phyloP scores from a whole-genome alignment of 2,329 filamentous ascomycete species.

The Aspergillus pseudoterreus region DNA sequence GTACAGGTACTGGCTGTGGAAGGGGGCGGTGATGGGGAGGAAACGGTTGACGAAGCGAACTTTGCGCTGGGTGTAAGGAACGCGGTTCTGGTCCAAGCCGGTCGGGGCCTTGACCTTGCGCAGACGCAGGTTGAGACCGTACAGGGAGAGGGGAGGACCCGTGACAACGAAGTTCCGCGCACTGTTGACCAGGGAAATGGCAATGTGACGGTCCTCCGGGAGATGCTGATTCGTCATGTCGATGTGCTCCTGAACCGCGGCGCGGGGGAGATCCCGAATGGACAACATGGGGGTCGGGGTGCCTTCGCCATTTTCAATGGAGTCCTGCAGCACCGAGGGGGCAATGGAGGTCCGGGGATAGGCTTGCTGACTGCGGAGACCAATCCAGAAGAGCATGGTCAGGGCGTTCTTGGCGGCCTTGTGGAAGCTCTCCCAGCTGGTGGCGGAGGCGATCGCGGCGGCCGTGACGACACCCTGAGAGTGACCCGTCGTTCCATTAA shows the following conservation, averaged over 20 bases:
- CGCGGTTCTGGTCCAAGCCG: conserved; percentile 90
- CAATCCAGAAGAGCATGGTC: conserved; percentile 97
- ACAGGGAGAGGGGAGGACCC: conserved; percentile 90
- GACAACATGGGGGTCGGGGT: conserved; percentile 95
- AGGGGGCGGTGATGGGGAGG: conserved; percentile 93
- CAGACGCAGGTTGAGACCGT: conserved; percentile 90
- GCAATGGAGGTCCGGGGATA: conserved; percentile 94
- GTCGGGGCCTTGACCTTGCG: conserved; percentile 97
- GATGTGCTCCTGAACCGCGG: conserved; percentile 92
- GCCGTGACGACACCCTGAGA: conserved; percentile 95
- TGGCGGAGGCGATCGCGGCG: conserved; percentile 82
- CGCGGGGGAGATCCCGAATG: conserved; percentile 84
- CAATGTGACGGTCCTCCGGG: conserved; percentile 86
- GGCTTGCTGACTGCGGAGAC: conserved; percentile 91
- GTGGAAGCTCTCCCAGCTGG: conserved; percentile 89
- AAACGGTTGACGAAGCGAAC: conserved; percentile 96
- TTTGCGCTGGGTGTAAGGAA: conserved; percentile 94
- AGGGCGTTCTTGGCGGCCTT: conserved; percentile 75
- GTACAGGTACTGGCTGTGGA: conserved; percentile 91
- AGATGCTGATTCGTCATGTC: conserved; percentile 96
- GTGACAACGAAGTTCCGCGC: conserved; percentile 96
- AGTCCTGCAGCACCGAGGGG: conserved; percentile 86
- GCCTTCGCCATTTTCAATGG: conserved; percentile 91
- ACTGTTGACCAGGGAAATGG: conserved; percentile 94
- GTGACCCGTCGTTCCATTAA: conserved; percentile 88